Evolutionary conservation across 208 protist genomes (phyloP), one percentile per base, ranked within the genome.

Genomic region (Leishmania arabica): DNA sequence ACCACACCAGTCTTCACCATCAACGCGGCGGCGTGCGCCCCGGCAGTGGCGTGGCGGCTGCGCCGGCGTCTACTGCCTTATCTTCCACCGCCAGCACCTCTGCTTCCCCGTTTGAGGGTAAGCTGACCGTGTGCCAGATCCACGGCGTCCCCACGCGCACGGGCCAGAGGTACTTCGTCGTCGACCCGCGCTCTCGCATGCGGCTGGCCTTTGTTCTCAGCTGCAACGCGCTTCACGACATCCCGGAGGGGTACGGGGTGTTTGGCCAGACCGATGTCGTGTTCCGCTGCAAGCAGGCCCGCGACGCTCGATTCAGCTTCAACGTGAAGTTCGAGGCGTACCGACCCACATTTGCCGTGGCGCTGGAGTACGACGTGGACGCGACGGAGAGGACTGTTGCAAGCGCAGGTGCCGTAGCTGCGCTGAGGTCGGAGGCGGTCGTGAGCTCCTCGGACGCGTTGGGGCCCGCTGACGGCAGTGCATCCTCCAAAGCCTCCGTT

Each of bases 241-340:
- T 86, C n/a, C 82, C 85, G 71, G 68, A 88, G 56, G 74, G 82
- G 42, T 87, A 91, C 70, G 77, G 80, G 65, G 90, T 93, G 17
- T 68, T 66, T 65, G 91, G 92, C 8, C 89, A 94, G 77, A 88
- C 88, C 6, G 95, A 96, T 58, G 91, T 98, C 5, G 87, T 95
- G n/a, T 80, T 98, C 51, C 92, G 91, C 77, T 98, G 95, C 86
- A 95, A 93, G 78, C 92, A 96, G 81, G 92, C 91, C 17, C 91
- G 95, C 31, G 95, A 96, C 74, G 88, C 92, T 27, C 81, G 89
- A 62, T 95, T 94, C 85, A 88, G 90, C 24, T 93, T 96, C 70
- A 75, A 83, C 47, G 88, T 89, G 17, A 84, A 70, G 17, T 98
- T 98, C 78, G 76, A 92, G 45, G 87, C 90, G 21, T 91, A 84